Base-by-base conservation (phyloP, 1,284 basidiomycete species). In the Heterobasidion occidentale region DNA sequence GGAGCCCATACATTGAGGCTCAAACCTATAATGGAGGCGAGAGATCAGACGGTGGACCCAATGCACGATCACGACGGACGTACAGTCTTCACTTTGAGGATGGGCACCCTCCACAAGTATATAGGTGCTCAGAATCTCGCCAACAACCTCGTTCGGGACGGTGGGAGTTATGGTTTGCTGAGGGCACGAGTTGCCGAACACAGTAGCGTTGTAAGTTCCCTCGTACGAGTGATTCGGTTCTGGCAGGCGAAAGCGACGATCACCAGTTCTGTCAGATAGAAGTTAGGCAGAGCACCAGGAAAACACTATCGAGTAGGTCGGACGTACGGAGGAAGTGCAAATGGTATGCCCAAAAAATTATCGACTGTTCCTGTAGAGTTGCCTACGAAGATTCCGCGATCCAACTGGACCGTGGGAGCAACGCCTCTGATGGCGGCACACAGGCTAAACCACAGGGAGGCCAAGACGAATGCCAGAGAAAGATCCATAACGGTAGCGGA, bases 1-100 rank as follows among this genome's bases (percentile, higher is more conserved):
- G 83, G 78, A 36, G 72, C 76, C 54, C 79, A 70, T 6, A 87
- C 75, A 62, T 86, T 86, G 60, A 86, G 63, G 1, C 74, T 77
- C 44, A 86, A 67, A 63, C 84, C 83, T 78, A 66, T 60, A 36
- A 65, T 65, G n/a, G n/a, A 27, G 27, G 27, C 8, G 11, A 44
- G 20, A 6, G 42, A 15, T 14, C 38, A 46, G 27, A 50, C 45
- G 36, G 7, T 9, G 12, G 17, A 36, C 2, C 20, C n/a, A 45
- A 6, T 9, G 52, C 14, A 3, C 9, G 5, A 33, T 11, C 17
- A 38, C n/a, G 0, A 48, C 9, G 19, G 46, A 60, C 75, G 59
- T 56, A 79, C 78, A 82, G 61, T 81, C 78, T 63, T 82, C 79
- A 52, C 68, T 66, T 38, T 72, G 71, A 19, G 75, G 67, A 47